phyloP scores from a whole-genome alignment of 495 filamentous ascomycete genomes.

The Xylaria flabelliformis region DNA sequence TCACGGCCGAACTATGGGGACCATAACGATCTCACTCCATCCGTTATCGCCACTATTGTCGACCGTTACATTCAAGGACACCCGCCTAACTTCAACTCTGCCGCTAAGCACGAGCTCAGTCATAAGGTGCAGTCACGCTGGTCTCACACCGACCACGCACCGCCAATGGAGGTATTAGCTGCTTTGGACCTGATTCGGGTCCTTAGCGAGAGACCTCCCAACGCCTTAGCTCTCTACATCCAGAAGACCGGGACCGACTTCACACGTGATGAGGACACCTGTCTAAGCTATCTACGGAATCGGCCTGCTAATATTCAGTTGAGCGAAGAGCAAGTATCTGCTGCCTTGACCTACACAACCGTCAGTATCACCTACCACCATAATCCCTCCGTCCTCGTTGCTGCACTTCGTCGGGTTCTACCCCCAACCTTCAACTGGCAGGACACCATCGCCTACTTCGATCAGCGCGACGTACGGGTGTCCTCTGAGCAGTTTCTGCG shows the following conservation, averaged over 20 bases:
- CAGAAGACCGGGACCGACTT: constrained; percentile 73
- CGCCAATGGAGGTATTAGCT: constrained; percentile 75
- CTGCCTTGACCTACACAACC: constrained; percentile 74
- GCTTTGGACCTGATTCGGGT: constrained; percentile 76
- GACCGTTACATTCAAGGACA: constrained; percentile 83
- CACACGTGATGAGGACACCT: constrained; percentile 57
- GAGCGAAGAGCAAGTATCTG: constrained; percentile 81
- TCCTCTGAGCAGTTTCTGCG: constrained; percentile 79
- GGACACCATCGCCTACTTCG: constrained; percentile 79
- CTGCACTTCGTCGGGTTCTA: constrained; percentile 53
- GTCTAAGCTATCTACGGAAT: constrained; percentile 62
- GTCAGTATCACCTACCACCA: constrained; percentile 77
- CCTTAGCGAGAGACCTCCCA: constrained; percentile 63
- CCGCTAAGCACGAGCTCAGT: constrained; percentile 69
- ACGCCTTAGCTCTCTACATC: constrained; percentile 76
- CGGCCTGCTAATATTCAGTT: constrained; percentile 71
- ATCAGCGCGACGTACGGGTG: constrained; percentile 77
- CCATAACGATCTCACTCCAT: constrained; percentile 65
- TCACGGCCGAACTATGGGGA: constrained; percentile 61
- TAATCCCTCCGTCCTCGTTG: constrained; percentile 75
- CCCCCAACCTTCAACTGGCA: constrained; percentile 77
- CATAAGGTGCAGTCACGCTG: constrained; percentile 74
- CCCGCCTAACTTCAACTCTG: constrained; percentile 79
- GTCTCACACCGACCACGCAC: constrained; percentile 57
- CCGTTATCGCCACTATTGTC: constrained; percentile 76